Conservation (phyloP, 345 rosid species). For the Lenwebbia sp. region DNA sequence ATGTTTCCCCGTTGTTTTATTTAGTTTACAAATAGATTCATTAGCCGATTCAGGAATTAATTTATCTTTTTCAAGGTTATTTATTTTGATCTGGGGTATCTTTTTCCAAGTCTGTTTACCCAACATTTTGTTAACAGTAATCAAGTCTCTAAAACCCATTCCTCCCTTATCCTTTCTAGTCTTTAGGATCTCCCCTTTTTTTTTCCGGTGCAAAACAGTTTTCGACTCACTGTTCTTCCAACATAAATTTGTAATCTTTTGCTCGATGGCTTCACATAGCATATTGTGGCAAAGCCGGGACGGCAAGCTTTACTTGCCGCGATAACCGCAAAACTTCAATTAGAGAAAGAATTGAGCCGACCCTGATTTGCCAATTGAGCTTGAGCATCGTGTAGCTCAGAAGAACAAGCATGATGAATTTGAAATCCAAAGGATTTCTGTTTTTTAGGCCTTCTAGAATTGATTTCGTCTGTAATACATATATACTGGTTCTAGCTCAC, state of each 20-base stretch:
- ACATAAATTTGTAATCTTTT: no score
- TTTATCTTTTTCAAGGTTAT: not conserved
- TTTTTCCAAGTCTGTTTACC: not conserved
- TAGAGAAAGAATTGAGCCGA: not conserved
- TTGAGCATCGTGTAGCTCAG: not conserved
- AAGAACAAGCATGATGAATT: not conserved
- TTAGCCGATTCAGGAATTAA: not conserved
- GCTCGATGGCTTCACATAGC: no score
- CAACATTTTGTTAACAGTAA: no score
- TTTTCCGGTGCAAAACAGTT: no score
- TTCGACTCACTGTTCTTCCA: no score
- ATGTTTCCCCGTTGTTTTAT: not conserved
- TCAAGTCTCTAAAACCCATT: no score
- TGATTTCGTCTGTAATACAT: not conserved
- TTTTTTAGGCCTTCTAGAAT: not conserved
- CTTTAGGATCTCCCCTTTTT: no score
- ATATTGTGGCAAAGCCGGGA: no score
- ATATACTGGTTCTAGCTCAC: not conserved
- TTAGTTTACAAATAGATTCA: not conserved
- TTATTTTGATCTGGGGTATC: not conserved
- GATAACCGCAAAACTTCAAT: no score
- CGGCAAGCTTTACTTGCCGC: no score
- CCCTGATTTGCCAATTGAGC: not conserved
- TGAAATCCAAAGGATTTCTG: not conserved
- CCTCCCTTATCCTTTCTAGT: no score